A percentile compares a stretch with the other conserved stretches of the same genome.
These are phyloP conservation scores for Alectoria sarmentosa DNA, from an alignment of 495 filamentous ascomycete genomes.

Conservation along the genomic window DNA sequence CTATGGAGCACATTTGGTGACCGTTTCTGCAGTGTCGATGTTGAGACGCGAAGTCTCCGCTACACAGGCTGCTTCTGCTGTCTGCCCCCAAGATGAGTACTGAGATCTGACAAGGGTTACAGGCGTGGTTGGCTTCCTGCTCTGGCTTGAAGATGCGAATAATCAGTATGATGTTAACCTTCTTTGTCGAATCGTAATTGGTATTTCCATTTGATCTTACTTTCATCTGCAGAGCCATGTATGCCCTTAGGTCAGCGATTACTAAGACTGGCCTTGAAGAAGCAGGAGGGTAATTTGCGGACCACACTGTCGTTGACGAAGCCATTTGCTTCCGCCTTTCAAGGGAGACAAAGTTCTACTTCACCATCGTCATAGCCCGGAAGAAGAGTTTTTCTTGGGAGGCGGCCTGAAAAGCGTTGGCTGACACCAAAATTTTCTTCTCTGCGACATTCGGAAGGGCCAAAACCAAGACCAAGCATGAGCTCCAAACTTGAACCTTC, in stretches of 20 bases:
- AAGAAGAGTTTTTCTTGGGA: neutral
- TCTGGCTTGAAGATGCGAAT: constrained; percentile 12
- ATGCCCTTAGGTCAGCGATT: too few species aligned
- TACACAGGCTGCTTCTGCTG: neutral
- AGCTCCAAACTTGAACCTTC: neutral
- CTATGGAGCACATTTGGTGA: neutral
- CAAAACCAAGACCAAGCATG: too few species aligned
- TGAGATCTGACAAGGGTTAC: neutral
- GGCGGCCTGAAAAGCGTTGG: neutral
- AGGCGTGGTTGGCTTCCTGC: constrained; percentile 3
- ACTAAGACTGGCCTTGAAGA: too few species aligned
- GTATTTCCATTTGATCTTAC: too few species aligned
- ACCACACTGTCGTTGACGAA: too few species aligned
- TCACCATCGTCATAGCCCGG: constrained; percentile 1
- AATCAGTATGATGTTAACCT: constrained; percentile 22
- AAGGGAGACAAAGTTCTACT: neutral
- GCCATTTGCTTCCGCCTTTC: too few species aligned
- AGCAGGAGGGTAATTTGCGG: too few species aligned
- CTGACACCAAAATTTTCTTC: neutral
- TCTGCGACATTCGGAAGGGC: too few species aligned
- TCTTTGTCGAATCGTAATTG: too few species aligned
- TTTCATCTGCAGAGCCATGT: too few species aligned
- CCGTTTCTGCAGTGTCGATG: neutral
- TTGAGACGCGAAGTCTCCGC: neutral
- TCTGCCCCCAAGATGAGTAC: neutral